Conservation (phyloP, 192 early-diverging fungal species). For the Gigaspora rosea region DNA sequence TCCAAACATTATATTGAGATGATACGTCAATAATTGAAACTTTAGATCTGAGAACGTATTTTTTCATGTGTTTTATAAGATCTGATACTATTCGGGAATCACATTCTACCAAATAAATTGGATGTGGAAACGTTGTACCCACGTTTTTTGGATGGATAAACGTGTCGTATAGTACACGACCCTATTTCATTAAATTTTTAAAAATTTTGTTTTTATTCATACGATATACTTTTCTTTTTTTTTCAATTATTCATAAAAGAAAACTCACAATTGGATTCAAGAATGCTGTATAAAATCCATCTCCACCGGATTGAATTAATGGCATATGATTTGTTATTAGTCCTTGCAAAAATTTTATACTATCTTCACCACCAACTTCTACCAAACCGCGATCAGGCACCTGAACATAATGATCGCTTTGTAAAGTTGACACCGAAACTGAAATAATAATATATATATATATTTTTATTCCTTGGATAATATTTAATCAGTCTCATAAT, state of each 20-base stretch:
- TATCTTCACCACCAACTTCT: constrained; percentile 70
- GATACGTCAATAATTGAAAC: constrained; percentile 70
- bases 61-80: constrained; percentile 68
- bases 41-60: constrained; percentile 79
- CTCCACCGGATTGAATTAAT: constrained; percentile 64
- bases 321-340: constrained; percentile 89
- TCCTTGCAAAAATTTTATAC: constrained; percentile 87
- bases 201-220: too few species aligned
- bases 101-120: constrained; percentile 75
- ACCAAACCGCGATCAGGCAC: constrained; percentile 62
- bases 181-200: constrained; percentile 31
- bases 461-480: too few species aligned
- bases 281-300: constrained; percentile 80
- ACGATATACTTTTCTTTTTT: too few species aligned
- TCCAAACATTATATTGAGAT: constrained; percentile 64
- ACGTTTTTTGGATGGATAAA: constrained; percentile 13
- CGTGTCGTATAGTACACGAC: too few species aligned
- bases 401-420: constrained; percentile 44
- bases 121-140: constrained; percentile 59
- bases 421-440: too few species aligned
- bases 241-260: not conserved
- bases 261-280: constrained; percentile 70
- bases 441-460: too few species aligned
- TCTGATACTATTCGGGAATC: constrained; percentile 55
- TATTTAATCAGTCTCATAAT: too few species aligned